Evolutionary conservation across 208 protist species (phyloP), one percentile per base, ranked within the genome.

Genomic region (Acanthamoeba triangularis): DNA sequence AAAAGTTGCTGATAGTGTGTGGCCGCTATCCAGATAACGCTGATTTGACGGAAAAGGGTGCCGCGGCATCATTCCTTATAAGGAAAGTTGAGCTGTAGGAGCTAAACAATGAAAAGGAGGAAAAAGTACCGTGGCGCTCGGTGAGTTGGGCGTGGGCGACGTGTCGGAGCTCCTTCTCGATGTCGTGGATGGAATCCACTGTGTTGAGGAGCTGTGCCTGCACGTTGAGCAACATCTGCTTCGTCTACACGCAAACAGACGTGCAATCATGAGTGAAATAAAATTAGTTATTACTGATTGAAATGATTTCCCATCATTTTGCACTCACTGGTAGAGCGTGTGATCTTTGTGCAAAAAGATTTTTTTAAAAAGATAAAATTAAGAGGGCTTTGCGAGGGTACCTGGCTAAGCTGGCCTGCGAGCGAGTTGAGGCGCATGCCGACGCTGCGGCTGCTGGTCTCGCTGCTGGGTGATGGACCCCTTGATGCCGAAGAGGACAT

Each of bases 111-210:
- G 49, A 52, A 52, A 11, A 52, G 4, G 11, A 35, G 63, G 28
- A 69, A 35, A n/a, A 35, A 2, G 72, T 80, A 49, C 72, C 72
- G 41, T 80, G 41, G 41, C 72, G 37, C 49, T 80, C 72, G 35
- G 41, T 52, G 4, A 80, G 41, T 10, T 52, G 41, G 14, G 72
- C 72, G 72, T 80, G 41, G 49, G 78, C 41, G 28, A 61, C 49
- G 49, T 87, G 78, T 25, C 78, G 78, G 0, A 87, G 78, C 28
- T 87, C 78, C 41, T 44, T 61, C 78, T 87, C 78, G 37, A 87
- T 87, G n/a, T 61, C 49, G 47, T 41, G 47, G 3, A 61, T n/a
- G 30, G 41, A 63, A 18, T 87, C 49, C 78, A 61, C 78, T 37
- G 78, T 61, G n/a, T 1, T 61, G 41, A 87, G 78, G 4, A 87